Evolutionary conservation across 176 grass and related monocot genomes (phyloP).

Genomic region (Avena insularis): DNA sequence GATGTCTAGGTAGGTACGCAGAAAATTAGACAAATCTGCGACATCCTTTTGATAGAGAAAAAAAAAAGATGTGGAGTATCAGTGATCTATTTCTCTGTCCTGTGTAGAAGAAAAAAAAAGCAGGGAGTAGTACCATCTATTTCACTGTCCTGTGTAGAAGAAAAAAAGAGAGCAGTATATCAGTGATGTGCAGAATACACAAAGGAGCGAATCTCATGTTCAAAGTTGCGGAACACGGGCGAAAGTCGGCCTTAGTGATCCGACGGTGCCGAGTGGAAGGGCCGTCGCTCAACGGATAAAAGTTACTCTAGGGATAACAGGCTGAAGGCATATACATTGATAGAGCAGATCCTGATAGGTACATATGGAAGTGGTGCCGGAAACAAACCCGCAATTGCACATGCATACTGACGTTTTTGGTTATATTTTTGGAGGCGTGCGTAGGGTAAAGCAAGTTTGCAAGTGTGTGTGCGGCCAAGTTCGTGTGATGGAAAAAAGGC

Average conservation of each 20-base stretch:
- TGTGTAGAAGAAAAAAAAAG: no score
- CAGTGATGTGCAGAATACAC: neutral
- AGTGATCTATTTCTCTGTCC: no score
- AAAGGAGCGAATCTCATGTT: neutral
- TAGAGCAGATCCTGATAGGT: neutral
- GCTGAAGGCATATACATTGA: neutral
- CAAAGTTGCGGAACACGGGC: neutral
- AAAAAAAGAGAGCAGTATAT: neutral
- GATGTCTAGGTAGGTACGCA: no score
- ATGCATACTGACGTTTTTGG: neutral
- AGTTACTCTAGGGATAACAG: no score
- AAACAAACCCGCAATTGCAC: neutral
- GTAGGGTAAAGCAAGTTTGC: slow-evolving; percentile 1
- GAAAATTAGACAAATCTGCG: no score
- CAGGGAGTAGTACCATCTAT: no score
- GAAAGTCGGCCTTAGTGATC: no score
- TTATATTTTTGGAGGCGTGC: neutral
- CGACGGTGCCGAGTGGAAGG: no score
- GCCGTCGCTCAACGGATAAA: no score
- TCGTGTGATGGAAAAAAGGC: slow-evolving; percentile 5
- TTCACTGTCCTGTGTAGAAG: neutral
- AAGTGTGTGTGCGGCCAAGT: slow-evolving; percentile 4
- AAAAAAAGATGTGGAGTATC: no score
- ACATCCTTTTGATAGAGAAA: no score
- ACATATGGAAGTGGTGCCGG: neutral